Evolutionary conservation across 176 grass and related monocot species (phyloP), one percentile per base, ranked within the genome.

Genomic region (Oropetium thomaeum): DNA sequence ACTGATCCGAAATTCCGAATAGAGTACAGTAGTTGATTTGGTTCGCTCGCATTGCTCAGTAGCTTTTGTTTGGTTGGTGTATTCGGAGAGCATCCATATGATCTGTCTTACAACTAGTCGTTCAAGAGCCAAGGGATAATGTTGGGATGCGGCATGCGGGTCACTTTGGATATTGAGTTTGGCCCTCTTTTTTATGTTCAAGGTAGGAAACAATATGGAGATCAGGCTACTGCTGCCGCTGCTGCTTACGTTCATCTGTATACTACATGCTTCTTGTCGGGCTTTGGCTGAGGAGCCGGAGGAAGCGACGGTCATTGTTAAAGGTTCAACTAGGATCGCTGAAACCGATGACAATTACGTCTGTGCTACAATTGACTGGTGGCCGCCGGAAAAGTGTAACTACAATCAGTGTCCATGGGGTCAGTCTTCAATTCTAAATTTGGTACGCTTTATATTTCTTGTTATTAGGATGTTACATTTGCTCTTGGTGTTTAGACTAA

Each of bases 341-440:
- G 70, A 83, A 44, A 99, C 92, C 4, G 79, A 92, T 81, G 85
- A 71, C 34, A 85, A 76, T 71, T 99, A 88, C 62, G 60, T 99
- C n/a, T 99, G 96, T 23, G 92, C 92, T 11, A 99, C 96, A 29
- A 85, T 99, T 25, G 96, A 99, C 85, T 99, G 96, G 96, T 99
- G 96, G 96, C 96, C 96, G 7, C 87, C 84, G 13, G 89, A 96
- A 79, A 99, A 99, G 82, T 99, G 96, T 33, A 99, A 96, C 81
- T 99, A 99, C 60, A 86, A 99, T 78, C 96, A 96, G 58, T 99
- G 96, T 23, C 92, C 96, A 33, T 99, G 96, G 96, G 92, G 89
- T 29, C 78, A 95, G 62, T 83, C 96, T 47, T 99, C 96, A 8
- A 79, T 88, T 84, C 87, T 99, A 25, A 99, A 99, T 83, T 64